phyloP scores from a whole-genome alignment of 345 rosid species.

The Corchorus olitorius region DNA sequence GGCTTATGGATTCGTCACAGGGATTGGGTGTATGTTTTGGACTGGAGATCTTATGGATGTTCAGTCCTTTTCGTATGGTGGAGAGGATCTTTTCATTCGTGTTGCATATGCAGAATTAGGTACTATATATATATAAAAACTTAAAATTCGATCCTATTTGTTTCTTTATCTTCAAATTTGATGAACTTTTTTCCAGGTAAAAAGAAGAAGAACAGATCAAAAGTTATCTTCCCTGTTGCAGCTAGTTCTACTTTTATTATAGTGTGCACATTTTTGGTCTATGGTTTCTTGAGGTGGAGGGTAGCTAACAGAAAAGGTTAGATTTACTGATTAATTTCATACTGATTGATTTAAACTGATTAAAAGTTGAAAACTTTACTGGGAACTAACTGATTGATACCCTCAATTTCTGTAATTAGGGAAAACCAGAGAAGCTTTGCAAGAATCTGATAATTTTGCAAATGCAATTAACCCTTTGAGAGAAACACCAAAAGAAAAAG shows the following conservation, averaged over 20 bases:
- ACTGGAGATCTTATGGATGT: constrained; percentile 39
- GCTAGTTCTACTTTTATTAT: too few species aligned
- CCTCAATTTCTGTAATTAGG: too few species aligned
- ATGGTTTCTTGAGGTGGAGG: too few species aligned
- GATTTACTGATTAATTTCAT: too few species aligned
- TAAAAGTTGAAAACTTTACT: too few species aligned
- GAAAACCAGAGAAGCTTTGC: background rate
- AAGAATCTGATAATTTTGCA: background rate
- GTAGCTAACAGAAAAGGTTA: too few species aligned
- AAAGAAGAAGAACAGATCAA: too few species aligned
- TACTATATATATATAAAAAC: background rate
- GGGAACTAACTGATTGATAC: too few species aligned
- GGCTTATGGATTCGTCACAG: constrained; percentile 43
- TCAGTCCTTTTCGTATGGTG: constrained; percentile 33
- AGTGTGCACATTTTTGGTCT: too few species aligned
- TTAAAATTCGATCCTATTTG: background rate
- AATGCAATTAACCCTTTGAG: background rate
- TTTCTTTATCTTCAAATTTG: background rate
- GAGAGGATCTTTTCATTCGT: constrained; percentile 41
- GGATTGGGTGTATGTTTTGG: constrained; percentile 56
- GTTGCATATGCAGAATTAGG: constrained; percentile 44
- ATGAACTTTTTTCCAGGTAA: too few species aligned
- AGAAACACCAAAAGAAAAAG: background rate
- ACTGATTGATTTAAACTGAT: too few species aligned
- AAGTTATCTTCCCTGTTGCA: too few species aligned